phyloP scores from a whole-genome alignment of 306 rosid genomes.

The Vigna angularis region DNA sequence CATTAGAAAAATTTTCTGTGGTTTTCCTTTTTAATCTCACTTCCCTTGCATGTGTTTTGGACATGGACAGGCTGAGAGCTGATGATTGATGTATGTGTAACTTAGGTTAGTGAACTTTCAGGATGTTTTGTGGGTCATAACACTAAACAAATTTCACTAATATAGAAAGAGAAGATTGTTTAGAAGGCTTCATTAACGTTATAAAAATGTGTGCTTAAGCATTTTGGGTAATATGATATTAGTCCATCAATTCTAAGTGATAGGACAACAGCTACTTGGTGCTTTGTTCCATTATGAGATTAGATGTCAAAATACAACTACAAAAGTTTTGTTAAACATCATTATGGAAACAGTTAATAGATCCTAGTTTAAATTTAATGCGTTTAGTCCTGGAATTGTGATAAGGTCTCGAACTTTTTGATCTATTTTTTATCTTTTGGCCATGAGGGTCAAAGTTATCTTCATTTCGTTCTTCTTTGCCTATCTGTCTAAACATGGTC shows the following conservation, averaged over 20 bases:
- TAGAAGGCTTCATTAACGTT: constrained; percentile 1
- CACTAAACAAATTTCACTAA: background rate
- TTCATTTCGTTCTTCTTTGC: constrained; percentile 14
- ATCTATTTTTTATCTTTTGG: background rate
- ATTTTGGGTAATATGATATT: constrained; percentile 17
- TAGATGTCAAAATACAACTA: background rate
- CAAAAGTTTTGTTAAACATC: constrained; percentile 9
- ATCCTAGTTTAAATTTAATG: constrained; percentile 24
- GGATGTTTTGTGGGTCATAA: constrained; percentile 13
- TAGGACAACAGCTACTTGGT: background rate
- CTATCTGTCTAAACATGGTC: background rate
- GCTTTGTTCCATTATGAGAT: constrained; percentile 4
- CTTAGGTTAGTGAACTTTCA: background rate
- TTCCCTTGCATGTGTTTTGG: constrained; percentile 17
- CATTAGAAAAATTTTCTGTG: background rate
- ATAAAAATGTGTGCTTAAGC: background rate
- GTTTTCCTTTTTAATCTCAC: background rate
- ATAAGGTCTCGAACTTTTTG: background rate
- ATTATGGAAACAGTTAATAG: background rate
- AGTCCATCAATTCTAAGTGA: background rate
- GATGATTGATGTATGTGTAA: constrained; percentile 6
- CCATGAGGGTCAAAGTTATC: constrained; percentile 10
- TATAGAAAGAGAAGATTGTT: background rate
- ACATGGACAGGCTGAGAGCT: constrained; percentile 19
- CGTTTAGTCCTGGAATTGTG: constrained; percentile 11